phyloP scores from a whole-genome alignment of 345 rosid species.

The Excoecaria cochinchinensis region DNA sequence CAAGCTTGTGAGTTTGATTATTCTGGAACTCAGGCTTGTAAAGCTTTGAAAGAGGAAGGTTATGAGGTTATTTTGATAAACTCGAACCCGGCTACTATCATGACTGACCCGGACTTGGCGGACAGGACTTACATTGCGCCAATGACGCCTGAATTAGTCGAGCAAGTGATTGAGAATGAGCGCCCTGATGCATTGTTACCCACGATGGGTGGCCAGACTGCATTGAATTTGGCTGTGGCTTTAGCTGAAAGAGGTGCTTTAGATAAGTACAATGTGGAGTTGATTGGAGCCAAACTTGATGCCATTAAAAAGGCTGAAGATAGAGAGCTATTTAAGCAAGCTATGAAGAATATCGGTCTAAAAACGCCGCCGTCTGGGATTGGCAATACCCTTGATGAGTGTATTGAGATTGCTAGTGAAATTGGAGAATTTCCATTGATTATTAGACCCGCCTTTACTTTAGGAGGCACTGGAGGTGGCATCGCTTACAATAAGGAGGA shows the following conservation, averaged over 20 bases:
- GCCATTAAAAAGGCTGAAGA: conserved; percentile 97
- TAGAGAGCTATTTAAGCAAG: conserved; percentile 79
- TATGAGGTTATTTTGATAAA: conserved; percentile 81
- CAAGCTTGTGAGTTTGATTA: conserved; percentile 99
- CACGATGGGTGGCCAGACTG: conserved; percentile 99
- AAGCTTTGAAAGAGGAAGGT: conserved; percentile 87
- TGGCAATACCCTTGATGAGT: conserved; percentile 78
- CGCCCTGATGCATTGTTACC: conserved; percentile 89
- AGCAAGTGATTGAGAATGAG: conserved; percentile 75
- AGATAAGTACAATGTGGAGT: conserved; percentile 70
- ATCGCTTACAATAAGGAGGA: conserved; percentile 94
- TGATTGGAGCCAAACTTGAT: conserved; percentile 90
- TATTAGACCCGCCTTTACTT: conserved; percentile 88
- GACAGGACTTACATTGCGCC: conserved; percentile 85
- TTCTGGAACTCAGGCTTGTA: conserved; percentile 96
- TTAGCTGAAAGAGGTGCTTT: conserved; percentile 75
- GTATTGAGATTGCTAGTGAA: conserved; percentile 60
- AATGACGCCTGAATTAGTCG: conserved; percentile 86
- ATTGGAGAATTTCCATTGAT: conserved; percentile 96
- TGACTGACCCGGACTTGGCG: conserved; percentile 96
- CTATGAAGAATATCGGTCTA: conserved; percentile 81
- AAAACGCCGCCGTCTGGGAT: conserved; percentile 95
- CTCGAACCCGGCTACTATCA: conserved; percentile 96
- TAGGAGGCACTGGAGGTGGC: conserved; percentile 98
- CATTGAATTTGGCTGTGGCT: conserved; percentile 86